Base-by-base conservation (phyloP, 2,329 filamentous ascomycete genomes). In the Corniculantispora saksenae region DNA sequence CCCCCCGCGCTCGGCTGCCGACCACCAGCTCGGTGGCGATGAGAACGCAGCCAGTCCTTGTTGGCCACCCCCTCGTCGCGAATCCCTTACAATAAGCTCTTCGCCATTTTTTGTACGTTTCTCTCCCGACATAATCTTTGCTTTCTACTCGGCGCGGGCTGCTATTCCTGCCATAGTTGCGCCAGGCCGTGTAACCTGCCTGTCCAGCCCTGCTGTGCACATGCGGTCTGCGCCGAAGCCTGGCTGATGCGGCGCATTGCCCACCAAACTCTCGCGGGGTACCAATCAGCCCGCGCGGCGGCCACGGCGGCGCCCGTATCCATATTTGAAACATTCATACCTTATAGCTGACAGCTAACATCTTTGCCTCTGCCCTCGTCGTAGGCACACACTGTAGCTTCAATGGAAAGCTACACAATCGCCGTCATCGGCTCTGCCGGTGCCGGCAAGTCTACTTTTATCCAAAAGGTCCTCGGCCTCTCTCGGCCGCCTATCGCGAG, bases 381-480 rank as follows among this genome's bases (percentile, higher is more conserved):
- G 48, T 70, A 74, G 77, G 69, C 73, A 55, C 72, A 71, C 61
- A 67, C 71, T 62, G 68, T 72, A 65, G 69, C 72, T 72, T 73
- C 70, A 66, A 88, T 88, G 86, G 85, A 87, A 68, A 80, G 82
- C 69, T 83, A 88, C 72, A 89, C 87, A 72, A 87, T 91, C 69
- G 87, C 86, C 71, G 82, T 91, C 66, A 87, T 91, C 74, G 89
- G 89, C 71, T 84, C 86, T 74, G 81, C 83, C 70, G 87, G 87
- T 66, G 88, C 89, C 56, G 89, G 89, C 69, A 91, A 91, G 76
- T 89, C 87, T 59, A 84, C 87, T 55, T 89, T 90, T 71, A 86
- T 91, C 71, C 87, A 90, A 75, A 84, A 83, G 54, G 85, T 87
- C 63, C 79, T 89, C 67, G 84, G 86, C 63, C 76, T 89, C 25